A percentile compares a stretch with the other conserved stretches of the same genome.
phyloP scores from a whole-genome alignment of 2,329 filamentous ascomycete genomes.

The Alternaria longipes region DNA sequence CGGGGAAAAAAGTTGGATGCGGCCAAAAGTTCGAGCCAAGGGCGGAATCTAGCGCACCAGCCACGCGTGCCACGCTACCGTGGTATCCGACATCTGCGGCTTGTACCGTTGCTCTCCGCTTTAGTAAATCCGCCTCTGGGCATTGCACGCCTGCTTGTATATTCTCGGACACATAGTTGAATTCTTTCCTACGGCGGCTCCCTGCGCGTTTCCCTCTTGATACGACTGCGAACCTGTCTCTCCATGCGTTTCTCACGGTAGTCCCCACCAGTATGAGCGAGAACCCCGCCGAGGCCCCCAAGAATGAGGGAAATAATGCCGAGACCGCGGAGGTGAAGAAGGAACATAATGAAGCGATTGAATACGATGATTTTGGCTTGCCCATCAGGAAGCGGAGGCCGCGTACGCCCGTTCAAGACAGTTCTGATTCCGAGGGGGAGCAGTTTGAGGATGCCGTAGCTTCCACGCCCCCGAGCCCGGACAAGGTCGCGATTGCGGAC shows the following conservation, averaged over 20 bases:
- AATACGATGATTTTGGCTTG: constrained; percentile 76
- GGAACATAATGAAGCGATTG: constrained; percentile 40
- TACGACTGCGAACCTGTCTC: constrained; percentile 6
- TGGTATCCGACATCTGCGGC: constrained; percentile 23
- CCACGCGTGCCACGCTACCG: constrained; percentile 14
- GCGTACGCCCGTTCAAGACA: constrained; percentile 39
- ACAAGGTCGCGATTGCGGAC: constrained; percentile 38
- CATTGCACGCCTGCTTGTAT: constrained; percentile 16
- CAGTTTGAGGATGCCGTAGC: constrained; percentile 42
- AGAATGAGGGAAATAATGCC: constrained; percentile 31
- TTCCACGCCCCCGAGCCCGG: constrained; percentile 33
- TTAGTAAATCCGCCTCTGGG: constrained; percentile 24
- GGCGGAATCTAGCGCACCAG: constrained; percentile 14
- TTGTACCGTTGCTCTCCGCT: constrained; percentile 26
- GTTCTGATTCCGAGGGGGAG: constrained; percentile 37
- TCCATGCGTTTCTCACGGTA: constrained; percentile 27
- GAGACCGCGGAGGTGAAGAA: constrained; percentile 22
- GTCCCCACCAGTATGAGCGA: constrained; percentile 38
- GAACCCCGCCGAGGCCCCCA: constrained; percentile 41
- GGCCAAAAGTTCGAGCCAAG: constrained; percentile 21
- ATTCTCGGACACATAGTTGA: constrained; percentile 13
- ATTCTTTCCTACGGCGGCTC: neutral
- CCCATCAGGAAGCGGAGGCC: constrained; percentile 64
- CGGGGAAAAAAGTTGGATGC: constrained; percentile 20
- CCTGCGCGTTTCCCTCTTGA: constrained; percentile 5